Base-by-base conservation (phyloP, 2,329 filamentous ascomycete species). In the Cytospora schulzeri region DNA sequence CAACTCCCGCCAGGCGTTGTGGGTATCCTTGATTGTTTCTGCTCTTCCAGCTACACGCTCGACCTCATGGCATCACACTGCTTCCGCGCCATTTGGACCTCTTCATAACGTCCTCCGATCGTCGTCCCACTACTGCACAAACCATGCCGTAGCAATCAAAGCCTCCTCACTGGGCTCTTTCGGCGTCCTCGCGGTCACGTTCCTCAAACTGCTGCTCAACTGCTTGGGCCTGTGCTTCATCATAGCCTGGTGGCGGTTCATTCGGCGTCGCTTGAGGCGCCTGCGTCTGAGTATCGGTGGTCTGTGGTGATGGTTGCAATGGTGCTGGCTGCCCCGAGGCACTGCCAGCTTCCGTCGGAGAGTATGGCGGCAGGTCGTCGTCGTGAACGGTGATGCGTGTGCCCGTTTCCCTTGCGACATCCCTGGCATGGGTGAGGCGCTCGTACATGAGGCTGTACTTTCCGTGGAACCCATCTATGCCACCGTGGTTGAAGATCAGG, bases 401-500 rank as follows among this genome's bases (percentile, higher is more conserved):
- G n/a, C 88, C 89, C 68, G 83, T 87, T 71, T 91, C 89, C 62
- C 88, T 79, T 35, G 89, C 88, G 65, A 91, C 84, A 63, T 95
- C 91, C 45, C 93, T 86, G 9, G 89, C 92, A 71, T 97, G 92
- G 68, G 90, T 85, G 63, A 97, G 79, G 8, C 92, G 85, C 73
- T 96, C 93, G 73, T 92, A 93, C 68, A 97, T 88, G 63, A 90
- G 84, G 71, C 96, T 92, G 73, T 93, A 97, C 60, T 86, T 86
- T 58, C 87, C 85, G 71, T 93, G 89, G 73, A 96, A 98, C 70
- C 97, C 93, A 75, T 91, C 95, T 65, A 93, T 93, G n/a, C 94
- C 94, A 52, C 94, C 94, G 68, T 98, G 93, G 74, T 93, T 93
- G 81, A 98, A 98, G 26, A 89, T 93, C 71, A 97, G 84, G 74